Base-by-base conservation (phyloP, 192 early-diverging fungal species). In the Spizellomyces punctatus region DNA sequence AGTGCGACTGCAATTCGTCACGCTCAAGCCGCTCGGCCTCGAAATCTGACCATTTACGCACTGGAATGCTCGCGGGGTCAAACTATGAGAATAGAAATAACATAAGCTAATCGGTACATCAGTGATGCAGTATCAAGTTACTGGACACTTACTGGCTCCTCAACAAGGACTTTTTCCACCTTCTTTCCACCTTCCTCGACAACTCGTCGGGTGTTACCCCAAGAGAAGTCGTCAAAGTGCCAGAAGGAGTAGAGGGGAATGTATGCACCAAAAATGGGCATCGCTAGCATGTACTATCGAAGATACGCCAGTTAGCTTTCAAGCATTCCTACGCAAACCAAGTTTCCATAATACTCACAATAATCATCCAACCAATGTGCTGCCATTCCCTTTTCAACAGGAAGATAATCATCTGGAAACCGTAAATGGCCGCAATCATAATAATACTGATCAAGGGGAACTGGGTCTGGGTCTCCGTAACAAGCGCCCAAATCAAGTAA, bases 191-290 rank as follows among this genome's bases (percentile, higher is more conserved):
- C 91, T 72, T 94, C 92, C 62, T 95, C 97, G 21, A 94, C 83
- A 6, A 96, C 93, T 17, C 92, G 58, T 78, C 96, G 92, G n/a
- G 96, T 98, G 77, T 97, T 95, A 74, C 96, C 96, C 96, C 96
- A 98, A 5, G 92, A 93, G 75, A 98, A 98, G 64, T 98, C 96
- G 71, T 98, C 96, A 87, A 96, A 94, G 82, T 98, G 94, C 96
- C 94, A 96, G 88, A 98, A 97, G 1, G 95, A 86, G 73, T 98
- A 98, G 49, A 98, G 72, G 0, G 96, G 96, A 54, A 98, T 88
- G 75, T 92, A 91, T 71, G 94, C 93, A 12, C 90, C 92, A 74
- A 93, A 98, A n/a, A 98, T 75, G 8, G 96, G 95, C 54, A 95
- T 92, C 6, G 92, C 93, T 2, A 96, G 75, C 14, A 98, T 83